Conservation (phyloP, 495 filamentous ascomycete species). For the Penicillium manginii region DNA sequence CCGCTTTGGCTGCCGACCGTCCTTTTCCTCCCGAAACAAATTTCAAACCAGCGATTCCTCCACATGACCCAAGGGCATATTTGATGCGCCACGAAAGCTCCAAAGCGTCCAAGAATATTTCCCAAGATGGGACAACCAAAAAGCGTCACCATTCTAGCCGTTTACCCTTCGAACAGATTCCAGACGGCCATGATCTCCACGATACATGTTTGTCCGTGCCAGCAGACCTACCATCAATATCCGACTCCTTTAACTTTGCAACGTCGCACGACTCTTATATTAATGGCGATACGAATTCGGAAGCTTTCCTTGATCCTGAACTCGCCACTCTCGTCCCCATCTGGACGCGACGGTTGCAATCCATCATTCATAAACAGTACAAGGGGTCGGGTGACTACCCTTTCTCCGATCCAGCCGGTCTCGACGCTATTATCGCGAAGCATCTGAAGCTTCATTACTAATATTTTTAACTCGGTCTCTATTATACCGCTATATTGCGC, state of each 20-base stretch:
- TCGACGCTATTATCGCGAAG: not conserved
- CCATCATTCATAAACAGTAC: not conserved
- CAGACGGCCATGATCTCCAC: conserved; percentile 35
- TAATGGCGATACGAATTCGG: too few species aligned
- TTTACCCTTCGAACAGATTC: conserved; percentile 43
- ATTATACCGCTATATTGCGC: too few species aligned
- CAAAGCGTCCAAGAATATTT: not conserved
- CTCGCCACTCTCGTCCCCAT: not conserved
- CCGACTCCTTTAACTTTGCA: conserved; percentile 4
- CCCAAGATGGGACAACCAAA: conserved; percentile 23
- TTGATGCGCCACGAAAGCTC: conserved; percentile 33
- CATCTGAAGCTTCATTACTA: not conserved
- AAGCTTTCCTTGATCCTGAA: not conserved
- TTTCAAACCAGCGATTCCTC: conserved; percentile 11
- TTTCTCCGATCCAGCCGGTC: not conserved
- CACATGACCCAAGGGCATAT: conserved; percentile 43
- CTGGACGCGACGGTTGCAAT: not conserved
- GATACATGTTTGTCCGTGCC: conserved; percentile 21
- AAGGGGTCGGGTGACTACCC: not conserved
- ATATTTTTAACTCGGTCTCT: not conserved
- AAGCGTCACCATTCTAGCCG: conserved; percentile 31
- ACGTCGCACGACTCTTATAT: conserved; percentile 27
- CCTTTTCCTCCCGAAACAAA: not conserved
- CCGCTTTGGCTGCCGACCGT: conserved; percentile 29
- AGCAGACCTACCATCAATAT: conserved; percentile 13